phyloP scores from a whole-genome alignment of 306 rosid species.

The Corylus avellana region DNA sequence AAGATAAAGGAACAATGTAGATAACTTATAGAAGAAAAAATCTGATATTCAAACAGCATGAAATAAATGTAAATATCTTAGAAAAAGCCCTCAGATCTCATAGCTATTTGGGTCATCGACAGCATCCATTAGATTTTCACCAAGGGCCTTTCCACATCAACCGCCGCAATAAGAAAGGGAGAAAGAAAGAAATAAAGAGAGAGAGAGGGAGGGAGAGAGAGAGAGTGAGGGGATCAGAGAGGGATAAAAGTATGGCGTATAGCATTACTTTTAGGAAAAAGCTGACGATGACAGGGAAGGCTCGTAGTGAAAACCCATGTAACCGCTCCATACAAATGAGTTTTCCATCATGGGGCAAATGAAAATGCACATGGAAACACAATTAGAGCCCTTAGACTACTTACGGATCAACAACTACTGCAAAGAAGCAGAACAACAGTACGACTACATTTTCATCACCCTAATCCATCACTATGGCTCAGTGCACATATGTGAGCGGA shows the following conservation, averaged over 20 bases:
- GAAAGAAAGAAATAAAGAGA: not conserved
- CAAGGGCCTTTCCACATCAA: constrained; percentile 16
- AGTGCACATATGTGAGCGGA: not conserved
- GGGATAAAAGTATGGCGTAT: no score
- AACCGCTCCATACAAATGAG: constrained; percentile 3
- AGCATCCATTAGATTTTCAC: not conserved
- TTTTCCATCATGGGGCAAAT: constrained; percentile 23
- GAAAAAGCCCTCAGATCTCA: constrained; percentile 8
- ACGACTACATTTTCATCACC: not conserved
- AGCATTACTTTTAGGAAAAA: not conserved
- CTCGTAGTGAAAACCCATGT: not conserved
- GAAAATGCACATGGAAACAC: not conserved
- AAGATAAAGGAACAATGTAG: not conserved
- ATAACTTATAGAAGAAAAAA: not conserved
- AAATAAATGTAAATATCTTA: not conserved
- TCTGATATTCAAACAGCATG: not conserved
- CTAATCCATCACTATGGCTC: not conserved
- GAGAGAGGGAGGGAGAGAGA: not conserved
- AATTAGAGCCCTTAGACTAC: not conserved
- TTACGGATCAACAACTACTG: not conserved
- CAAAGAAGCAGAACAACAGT: not conserved
- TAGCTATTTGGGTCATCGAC: constrained; percentile 4
- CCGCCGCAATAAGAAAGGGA: not conserved
- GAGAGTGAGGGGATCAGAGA: not conserved
- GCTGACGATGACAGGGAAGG: not conserved